These are phyloP conservation scores for Golubevia pallescens DNA, from an alignment of 1,284 basidiomycete species.

Conservation along the genomic window DNA sequence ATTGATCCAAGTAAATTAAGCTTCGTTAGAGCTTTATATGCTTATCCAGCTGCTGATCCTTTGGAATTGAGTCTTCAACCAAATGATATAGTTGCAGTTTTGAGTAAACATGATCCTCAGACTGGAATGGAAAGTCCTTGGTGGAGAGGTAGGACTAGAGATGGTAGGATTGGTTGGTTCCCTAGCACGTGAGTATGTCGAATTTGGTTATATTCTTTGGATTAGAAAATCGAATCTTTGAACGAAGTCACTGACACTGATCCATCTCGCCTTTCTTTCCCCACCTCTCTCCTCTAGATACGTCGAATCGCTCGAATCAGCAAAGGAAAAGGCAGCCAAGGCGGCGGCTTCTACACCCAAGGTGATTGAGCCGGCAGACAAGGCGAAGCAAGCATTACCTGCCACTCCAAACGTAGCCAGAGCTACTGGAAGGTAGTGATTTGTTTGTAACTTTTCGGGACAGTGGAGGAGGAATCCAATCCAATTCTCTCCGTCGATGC, in stretches of 20 bases:
- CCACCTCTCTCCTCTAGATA: conserved; percentile 19
- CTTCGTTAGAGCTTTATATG: conserved; percentile 56
- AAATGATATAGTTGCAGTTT: conserved; percentile 60
- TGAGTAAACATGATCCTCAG: conserved; percentile 55
- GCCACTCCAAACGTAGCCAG: background rate
- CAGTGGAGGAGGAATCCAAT: too few relatives aligned
- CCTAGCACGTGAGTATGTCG: conserved; percentile 79
- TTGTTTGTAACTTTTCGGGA: too few relatives aligned
- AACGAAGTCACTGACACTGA: too few relatives aligned
- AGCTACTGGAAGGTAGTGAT: background rate
- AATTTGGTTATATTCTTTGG: too few relatives aligned
- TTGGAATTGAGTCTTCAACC: conserved; percentile 55
- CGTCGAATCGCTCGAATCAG: conserved; percentile 59
- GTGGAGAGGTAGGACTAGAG: conserved; percentile 94
- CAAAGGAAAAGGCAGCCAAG: conserved; percentile 45
- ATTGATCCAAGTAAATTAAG: conserved; percentile 61
- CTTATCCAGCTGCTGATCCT: conserved; percentile 52
- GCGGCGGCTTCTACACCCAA: conserved; percentile 15
- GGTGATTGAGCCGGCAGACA: conserved; percentile 13
- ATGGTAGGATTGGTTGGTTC: conserved; percentile 96
- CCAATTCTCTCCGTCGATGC: too few relatives aligned
- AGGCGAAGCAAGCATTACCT: conserved; percentile 8
- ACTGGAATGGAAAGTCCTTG: conserved; percentile 79
- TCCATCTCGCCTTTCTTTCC: background rate
- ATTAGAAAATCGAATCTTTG: too few relatives aligned